Base-by-base conservation (phyloP, 495 filamentous ascomycete species). In the Xylaria venustula region DNA sequence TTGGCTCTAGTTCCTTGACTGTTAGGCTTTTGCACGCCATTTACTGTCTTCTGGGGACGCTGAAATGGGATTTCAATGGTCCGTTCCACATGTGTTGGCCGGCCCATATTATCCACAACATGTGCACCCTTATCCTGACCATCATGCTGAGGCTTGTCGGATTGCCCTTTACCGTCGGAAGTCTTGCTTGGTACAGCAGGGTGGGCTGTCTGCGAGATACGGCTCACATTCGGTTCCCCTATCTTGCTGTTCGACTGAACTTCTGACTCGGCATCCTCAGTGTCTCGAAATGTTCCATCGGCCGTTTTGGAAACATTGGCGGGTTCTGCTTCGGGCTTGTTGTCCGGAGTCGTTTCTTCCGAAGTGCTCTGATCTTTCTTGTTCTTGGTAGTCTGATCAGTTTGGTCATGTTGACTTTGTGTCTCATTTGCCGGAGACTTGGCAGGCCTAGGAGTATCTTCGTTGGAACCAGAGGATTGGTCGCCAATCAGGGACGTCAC, bases 31-130 rank as follows among this genome's bases (percentile, higher is more conserved):
- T 60, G 36, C 14, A 64, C 55, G 20, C 55, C 62, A 45, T 34
- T 50, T 0, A 42, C 45, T 5, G 54, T 47, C 20, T 63, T 64
- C 25, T 58, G 55, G 0, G 50, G 63, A 17, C 62, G 63, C 34
- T 65, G 66, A 22, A 71, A 54, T 40, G 69, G 67, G 7, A 71
- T 67, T 17, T 71, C 69, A 19, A 71, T 63, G 48, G 67, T 65
- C 40, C 67, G 62, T 50, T 71, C 60, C 26, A 71, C 66, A 46
- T 66, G 67, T 7, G 64, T 52, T 3, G 69, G 69, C 9, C 61
- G 52, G 9, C 67, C 69, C 67, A 69, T 69, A 37, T 71, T 71
- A 37, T 69, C 67, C 14, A 52, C 12, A 17, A 64, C 32, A 17
- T 52, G 66, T 14, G 48, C 3, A 50, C 47, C 60, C 12, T 58